Conservation (phyloP, 2,329 filamentous ascomycete species). For the Metarhizium guizhouense region DNA sequence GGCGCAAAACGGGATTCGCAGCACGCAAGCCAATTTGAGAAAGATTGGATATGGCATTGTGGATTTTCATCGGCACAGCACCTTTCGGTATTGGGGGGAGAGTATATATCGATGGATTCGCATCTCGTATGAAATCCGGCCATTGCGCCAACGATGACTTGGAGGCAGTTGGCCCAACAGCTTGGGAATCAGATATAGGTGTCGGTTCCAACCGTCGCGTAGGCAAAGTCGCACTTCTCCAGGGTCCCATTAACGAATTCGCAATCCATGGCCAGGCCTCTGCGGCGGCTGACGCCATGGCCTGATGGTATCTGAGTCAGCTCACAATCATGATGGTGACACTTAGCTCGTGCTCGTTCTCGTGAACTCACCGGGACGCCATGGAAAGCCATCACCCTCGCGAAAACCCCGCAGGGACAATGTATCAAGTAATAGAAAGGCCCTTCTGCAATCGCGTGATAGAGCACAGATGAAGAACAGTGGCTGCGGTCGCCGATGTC, state of each 20-base stretch:
- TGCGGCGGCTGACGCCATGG: slow-evolving; percentile 32
- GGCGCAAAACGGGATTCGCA: slow-evolving; percentile 18
- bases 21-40: slow-evolving; percentile 20
- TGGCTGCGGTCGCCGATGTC: not conserved
- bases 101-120: slow-evolving; percentile 2
- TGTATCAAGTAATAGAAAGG: not conserved
- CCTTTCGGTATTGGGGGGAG: not conserved
- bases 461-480: not conserved
- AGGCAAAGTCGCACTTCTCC: slow-evolving; percentile 11
- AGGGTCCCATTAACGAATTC: slow-evolving; percentile 29
- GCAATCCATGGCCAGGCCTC: slow-evolving; percentile 38
- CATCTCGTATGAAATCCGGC: slow-evolving; percentile 20
- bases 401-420: not conserved
- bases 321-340: not conserved
- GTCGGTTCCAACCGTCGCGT: slow-evolving; percentile 4
- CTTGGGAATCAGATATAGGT: slow-evolving; percentile 8
- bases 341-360: not conserved
- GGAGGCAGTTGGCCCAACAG: not conserved
- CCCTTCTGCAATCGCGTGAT: not conserved
- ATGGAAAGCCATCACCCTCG: slow-evolving; percentile 17
- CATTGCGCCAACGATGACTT: slow-evolving; percentile 12
- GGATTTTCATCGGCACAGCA: slow-evolving; percentile 9
- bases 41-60: slow-evolving; percentile 14
- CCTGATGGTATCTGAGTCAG: slow-evolving; percentile 19
- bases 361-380: slow-evolving; percentile 19